Evolutionary conservation across 305 asterid species (phyloP).

Genomic region (Plantago lanceolata): DNA sequence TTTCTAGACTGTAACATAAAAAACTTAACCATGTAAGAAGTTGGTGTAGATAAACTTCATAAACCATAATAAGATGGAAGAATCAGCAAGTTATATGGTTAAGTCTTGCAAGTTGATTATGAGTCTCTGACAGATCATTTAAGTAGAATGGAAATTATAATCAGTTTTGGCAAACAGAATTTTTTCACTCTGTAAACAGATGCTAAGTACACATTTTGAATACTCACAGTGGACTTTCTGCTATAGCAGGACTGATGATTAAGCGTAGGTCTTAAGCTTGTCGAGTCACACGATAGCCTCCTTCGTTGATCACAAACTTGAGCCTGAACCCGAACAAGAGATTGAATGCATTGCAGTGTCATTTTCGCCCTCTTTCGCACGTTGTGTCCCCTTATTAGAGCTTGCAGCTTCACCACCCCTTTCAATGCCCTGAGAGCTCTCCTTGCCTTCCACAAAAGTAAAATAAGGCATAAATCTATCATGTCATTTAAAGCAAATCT

Average conservation of each 20-base stretch:
- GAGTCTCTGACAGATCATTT: too few species aligned
- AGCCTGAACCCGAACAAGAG: conserved; percentile 70
- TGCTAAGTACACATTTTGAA: neutral
- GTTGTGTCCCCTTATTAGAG: conserved; percentile 62
- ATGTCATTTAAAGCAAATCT: too few species aligned
- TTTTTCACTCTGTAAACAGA: too few species aligned
- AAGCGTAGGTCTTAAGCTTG: conserved; percentile 25
- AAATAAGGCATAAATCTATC: neutral
- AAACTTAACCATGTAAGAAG: conserved; percentile 8
- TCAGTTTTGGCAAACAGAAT: too few species aligned
- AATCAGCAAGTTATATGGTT: too few species aligned
- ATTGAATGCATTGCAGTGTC: conserved; percentile 69
- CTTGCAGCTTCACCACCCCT: conserved; percentile 82
- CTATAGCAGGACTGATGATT: conserved; percentile 11
- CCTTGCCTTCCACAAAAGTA: conserved; percentile 48
- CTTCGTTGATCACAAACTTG: conserved; percentile 69
- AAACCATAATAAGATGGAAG: conserved; percentile 7
- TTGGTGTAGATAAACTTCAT: neutral
- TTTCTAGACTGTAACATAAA: conserved; percentile 36
- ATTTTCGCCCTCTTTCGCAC: conserved; percentile 66
- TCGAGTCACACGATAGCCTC: conserved; percentile 51
- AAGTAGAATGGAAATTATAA: too few species aligned
- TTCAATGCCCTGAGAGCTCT: conserved; percentile 65
- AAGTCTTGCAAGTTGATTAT: too few species aligned
- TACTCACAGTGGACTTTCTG: conserved; percentile 36